Evolutionary conservation across 108 stramenopile genomes (phyloP), one percentile per base, ranked within the genome.

Genomic region (Cyclotella atomus): DNA sequence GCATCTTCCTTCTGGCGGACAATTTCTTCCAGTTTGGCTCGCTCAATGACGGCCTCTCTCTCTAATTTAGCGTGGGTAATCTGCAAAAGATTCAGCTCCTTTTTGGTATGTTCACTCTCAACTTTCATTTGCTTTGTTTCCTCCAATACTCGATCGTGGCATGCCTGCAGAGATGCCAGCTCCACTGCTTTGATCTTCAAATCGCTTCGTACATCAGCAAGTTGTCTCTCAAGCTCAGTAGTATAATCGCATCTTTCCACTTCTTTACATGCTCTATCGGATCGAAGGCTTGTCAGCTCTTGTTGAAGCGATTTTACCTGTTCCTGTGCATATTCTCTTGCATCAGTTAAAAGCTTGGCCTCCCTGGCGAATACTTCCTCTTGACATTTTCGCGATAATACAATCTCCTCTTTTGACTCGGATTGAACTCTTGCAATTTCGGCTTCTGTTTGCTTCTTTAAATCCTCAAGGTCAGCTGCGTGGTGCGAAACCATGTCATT

Each of bases 151-250:
- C 53, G 46, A 36, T 76, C 79, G n/a, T 81, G 60, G 61, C 69
- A 27, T 16, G 63, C 24, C 59, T 53, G 50, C 4, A 81, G 52
- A 0, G 70, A 57, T 23, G 62, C 76, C 53, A 76, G 34, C 44
- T 81, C 79, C 30, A 38, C 71, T 36, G 69, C 32, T 60, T 76
- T 81, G 10, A 81, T 62, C 49, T 76, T 81, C 28, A 81, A 65
- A 33, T 76, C 79, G 43, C 75, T 76, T 30, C 75, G 69, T 15
- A 65, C 75, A 47, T 71, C 61, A 1, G 79, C 33, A 9, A 81
- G 45, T 70, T 81, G 79, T 19, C 68, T 76, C 45, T 81, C 79
- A 14, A 81, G 71, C 35, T 79, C 78, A 33, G 60, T 72, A 46
- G 54, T 72, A 43, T 68, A 62, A n/a, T 79, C 70, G 3, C 36